A percentile compares a stretch with the other conserved stretches of the same genome.
Evolutionary conservation across 169 alveolate genomes (phyloP).

Genomic region (Cyclospora cayetanensis): DNA sequence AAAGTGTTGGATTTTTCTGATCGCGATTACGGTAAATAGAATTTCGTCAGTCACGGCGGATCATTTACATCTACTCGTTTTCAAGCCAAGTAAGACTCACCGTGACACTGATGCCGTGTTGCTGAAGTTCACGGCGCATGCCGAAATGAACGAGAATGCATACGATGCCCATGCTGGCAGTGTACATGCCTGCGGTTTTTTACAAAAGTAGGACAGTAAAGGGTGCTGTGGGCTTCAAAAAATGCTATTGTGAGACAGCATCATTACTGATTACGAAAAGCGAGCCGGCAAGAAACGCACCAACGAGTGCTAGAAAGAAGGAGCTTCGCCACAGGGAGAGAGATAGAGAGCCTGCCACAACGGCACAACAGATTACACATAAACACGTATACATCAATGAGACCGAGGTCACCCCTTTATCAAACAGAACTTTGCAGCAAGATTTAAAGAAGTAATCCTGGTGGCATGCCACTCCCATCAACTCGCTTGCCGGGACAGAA

Average conservation of each 20-base stretch:
- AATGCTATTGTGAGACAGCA: no score
- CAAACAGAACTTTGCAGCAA: no score
- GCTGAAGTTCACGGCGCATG: slow-evolving; percentile 63
- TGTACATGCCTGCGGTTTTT: slow-evolving; percentile 51
- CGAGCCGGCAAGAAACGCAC: not conserved
- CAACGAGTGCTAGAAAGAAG: slow-evolving; percentile 54
- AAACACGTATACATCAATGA: no score
- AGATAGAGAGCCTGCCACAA: not conserved
- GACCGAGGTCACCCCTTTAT: no score
- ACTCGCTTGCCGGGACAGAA: no score
- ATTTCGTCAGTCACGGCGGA: not conserved
- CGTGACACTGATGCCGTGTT: slow-evolving; percentile 57
- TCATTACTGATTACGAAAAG: no score
- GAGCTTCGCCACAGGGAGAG: slow-evolving; percentile 52
- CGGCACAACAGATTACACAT: no score
- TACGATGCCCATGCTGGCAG: slow-evolving; percentile 67
- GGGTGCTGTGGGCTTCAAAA: no score
- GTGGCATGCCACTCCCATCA: no score
- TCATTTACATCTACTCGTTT: not conserved
- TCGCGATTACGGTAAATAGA: not conserved
- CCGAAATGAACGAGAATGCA: slow-evolving; percentile 71
- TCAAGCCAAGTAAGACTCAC: not conserved
- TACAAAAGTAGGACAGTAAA: no score
- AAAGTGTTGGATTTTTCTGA: not conserved
- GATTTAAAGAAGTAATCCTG: no score